phyloP scores from a whole-genome alignment of 108 stramenopile genomes.

The Pseudonitzschia multiseries region DNA sequence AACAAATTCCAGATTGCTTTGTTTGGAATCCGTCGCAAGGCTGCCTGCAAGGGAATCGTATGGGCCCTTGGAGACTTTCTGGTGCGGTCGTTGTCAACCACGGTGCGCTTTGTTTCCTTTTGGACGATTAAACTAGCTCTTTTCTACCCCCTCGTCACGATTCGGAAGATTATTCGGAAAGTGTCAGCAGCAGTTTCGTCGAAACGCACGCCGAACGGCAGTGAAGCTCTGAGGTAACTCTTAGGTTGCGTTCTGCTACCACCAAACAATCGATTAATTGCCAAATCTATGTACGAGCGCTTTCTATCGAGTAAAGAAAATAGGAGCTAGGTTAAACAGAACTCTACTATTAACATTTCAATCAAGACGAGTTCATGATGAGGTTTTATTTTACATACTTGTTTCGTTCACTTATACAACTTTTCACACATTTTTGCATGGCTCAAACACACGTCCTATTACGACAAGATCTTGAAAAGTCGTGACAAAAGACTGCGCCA shows the following conservation, averaged over 20 bases:
- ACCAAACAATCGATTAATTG: background rate
- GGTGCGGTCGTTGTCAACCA: background rate
- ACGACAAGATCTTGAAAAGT: too few species aligned
- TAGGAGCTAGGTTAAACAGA: too few species aligned
- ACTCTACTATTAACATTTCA: too few species aligned
- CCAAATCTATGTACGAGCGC: too few species aligned
- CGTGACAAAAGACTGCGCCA: too few species aligned
- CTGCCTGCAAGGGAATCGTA: slow-evolving; percentile 39
- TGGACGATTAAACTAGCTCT: background rate
- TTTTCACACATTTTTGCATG: too few species aligned
- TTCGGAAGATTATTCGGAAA: background rate
- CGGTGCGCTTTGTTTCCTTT: background rate
- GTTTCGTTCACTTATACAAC: too few species aligned
- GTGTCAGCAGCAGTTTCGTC: background rate
- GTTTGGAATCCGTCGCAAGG: slow-evolving; percentile 54
- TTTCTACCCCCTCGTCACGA: slow-evolving; percentile 13
- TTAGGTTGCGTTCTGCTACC: background rate
- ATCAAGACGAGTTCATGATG: too few species aligned
- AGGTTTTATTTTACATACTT: too few species aligned
- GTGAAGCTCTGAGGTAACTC: background rate
- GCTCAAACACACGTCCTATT: too few species aligned
- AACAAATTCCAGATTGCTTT: slow-evolving; percentile 42
- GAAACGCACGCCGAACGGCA: background rate
- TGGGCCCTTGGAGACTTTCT: slow-evolving; percentile 11
- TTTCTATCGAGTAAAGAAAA: too few species aligned